phyloP scores from a whole-genome alignment of 2,329 filamentous ascomycete genomes.

The Parastagonospora nodorum region DNA sequence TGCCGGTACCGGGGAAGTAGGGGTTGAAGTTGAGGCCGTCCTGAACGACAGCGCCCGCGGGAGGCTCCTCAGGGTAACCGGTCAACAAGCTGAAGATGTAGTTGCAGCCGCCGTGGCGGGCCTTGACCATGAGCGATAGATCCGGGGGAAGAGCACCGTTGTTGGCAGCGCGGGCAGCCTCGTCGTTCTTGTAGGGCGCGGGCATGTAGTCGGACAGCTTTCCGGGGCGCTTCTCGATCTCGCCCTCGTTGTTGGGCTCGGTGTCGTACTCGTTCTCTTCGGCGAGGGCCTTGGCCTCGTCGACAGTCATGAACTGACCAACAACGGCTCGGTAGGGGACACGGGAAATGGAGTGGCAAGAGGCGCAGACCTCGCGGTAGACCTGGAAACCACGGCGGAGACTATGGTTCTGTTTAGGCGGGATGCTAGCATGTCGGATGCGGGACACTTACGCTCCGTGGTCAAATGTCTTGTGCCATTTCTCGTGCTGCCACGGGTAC shows the following conservation, averaged over 20 bases:
- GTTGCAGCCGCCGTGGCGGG: constrained; percentile 93
- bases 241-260: constrained; percentile 96
- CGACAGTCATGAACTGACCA: constrained; percentile 89
- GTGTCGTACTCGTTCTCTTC: constrained; percentile 99
- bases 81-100: constrained; percentile 98
- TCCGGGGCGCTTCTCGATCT: constrained; percentile 97
- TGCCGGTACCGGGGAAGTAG: constrained; percentile 98
- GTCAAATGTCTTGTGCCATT: constrained; percentile 95
- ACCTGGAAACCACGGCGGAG: constrained; percentile 99
- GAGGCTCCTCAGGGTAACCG: constrained; percentile 95
- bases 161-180: constrained; percentile 96
- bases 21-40: constrained; percentile 99
- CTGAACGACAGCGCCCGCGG: constrained; percentile 82
- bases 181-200: constrained; percentile 96
- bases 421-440: background rate
- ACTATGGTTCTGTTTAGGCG: constrained; percentile 52
- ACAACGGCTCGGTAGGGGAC: constrained; percentile 93
- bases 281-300: constrained; percentile 95
- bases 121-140: constrained; percentile 97
- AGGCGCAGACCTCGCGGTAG: constrained; percentile 97
- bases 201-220: constrained; percentile 99
- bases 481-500: constrained; percentile 95
- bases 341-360: constrained; percentile 94
- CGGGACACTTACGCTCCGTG: constrained; percentile 80
- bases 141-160: constrained; percentile 97